A percentile compares a stretch with the other conserved stretches of the same genome.
Evolutionary conservation across 768 basidiomycete species (phyloP).

Genomic region (Amanita muscaria): DNA sequence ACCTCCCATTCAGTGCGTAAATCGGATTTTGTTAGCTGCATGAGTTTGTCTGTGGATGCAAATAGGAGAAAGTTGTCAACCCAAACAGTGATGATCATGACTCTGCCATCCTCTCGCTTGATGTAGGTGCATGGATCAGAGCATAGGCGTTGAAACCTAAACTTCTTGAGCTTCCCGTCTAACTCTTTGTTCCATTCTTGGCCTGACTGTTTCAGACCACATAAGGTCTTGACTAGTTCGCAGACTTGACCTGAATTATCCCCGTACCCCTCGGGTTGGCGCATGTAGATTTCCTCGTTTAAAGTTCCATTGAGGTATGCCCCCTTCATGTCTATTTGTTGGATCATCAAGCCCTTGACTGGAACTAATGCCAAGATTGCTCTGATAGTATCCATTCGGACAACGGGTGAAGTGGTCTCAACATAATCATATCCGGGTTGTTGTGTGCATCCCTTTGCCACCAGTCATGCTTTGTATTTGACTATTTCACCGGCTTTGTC

Average conservation of each 20-base stretch:
- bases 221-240: conserved; percentile 3
- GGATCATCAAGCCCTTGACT: not conserved
- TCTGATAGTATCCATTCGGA: no score
- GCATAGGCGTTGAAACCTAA: conserved; percentile 1
- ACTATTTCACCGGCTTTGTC: no score
- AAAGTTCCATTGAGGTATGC: not conserved
- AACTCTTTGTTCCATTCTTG: conserved; percentile 14
- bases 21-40: not conserved
- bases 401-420: no score
- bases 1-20: not conserved
- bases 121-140: no score
- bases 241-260: conserved; percentile 9
- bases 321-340: conserved; percentile 2
- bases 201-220: conserved; percentile 11
- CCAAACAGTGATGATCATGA: conserved; percentile 4
- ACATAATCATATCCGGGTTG: no score
- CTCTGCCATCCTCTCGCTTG: no score
- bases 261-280: conserved; percentile 15
- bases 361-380: no score
- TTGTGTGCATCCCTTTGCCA: no score
- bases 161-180: conserved; percentile 2
- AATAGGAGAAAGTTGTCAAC: conserved; percentile 10
- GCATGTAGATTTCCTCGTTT: conserved; percentile 26
- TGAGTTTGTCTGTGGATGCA: not conserved
- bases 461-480: no score